Evolutionary conservation across 1,139 yeast species (phyloP), one percentile per base, ranked within the genome.

Genomic region (Suhomyces wounanorum): DNA sequence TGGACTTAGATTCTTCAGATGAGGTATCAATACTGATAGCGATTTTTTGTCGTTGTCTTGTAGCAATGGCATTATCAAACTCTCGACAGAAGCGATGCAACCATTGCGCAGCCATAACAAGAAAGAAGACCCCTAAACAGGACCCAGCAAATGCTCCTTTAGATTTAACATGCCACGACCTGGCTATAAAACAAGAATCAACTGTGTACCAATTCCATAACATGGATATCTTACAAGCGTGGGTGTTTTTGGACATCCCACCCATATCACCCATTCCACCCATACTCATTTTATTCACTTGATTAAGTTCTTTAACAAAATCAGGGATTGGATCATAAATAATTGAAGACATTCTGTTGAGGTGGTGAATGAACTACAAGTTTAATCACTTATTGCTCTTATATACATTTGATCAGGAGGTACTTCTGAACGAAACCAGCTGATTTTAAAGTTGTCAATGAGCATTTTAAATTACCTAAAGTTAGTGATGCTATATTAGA

Each of bases 81-180:
- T 84, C 89, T 45, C 85, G 73, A 44, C 79, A 72, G 42, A 80
- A 64, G 35, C 89, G 70, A 56, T 81, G 79, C 45, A 83, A 66
- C 79, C 85, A 78, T 61, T 84, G 85, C 10, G 83, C 72, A 8
- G 79, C 77, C 43, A 84, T 65, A 3, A 82, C 85, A 57, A 86
- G 67, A 39, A 79, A 69, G 60, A 84, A 80, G 4, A 83, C 81
- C 11, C 89, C 90, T 37, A 85, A 72, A 66, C 90, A 85, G 0
- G 88, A 75, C 8, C 89, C 90, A 4, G 88, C 90, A 71, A 85
- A 85, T 67, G 75, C 82, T 2, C 85, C 85, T 44, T 67, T 68
- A 1, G 84, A 69, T n/a, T 66, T 73, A 38, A 83, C 81, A 54
- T 83, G 88, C 91, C 91, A 85, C 21, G 84, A 68, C 43, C 66